Conservation (phyloP, 306 rosid species). For the Rosa rugosa region DNA sequence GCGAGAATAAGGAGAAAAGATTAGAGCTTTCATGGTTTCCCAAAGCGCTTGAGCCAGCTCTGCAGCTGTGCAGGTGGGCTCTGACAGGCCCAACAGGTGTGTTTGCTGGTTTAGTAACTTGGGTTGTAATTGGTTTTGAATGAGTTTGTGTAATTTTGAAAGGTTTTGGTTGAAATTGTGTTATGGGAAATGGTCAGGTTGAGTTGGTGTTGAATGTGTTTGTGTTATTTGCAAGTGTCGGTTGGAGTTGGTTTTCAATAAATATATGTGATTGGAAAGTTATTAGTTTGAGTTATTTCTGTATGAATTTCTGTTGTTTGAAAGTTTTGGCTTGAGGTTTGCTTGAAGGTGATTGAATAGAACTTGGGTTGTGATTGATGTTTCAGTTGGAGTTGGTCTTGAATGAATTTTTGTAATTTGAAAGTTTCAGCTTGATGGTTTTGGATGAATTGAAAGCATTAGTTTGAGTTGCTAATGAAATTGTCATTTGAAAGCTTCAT, state of each 20-base stretch:
- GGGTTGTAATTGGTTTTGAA: background rate
- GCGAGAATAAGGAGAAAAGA: conserved; percentile 56
- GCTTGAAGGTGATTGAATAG: background rate
- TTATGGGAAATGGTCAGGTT: background rate
- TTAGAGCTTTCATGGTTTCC: conserved; percentile 84
- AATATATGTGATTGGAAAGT: background rate
- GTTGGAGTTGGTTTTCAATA: background rate
- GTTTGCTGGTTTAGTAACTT: conserved; percentile 24
- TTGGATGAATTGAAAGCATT: background rate
- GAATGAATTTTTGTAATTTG: background rate
- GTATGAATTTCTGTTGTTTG: no score
- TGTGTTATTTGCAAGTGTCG: background rate
- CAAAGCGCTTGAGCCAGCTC: conserved; percentile 86
- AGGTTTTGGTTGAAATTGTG: background rate
- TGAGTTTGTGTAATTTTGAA: background rate
- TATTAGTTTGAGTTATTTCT: background rate
- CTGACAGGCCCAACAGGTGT: conserved; percentile 67
- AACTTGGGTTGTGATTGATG: background rate
- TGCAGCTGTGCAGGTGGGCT: conserved; percentile 85
- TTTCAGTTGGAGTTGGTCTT: background rate
- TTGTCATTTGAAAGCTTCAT: background rate
- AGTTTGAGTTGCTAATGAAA: background rate
- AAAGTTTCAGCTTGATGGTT: conserved; percentile 1
- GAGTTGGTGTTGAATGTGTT: background rate
- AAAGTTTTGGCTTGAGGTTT: background rate